Evolutionary conservation across 2,329 filamentous ascomycete genomes (phyloP).

Genomic region (Trichoderma sp.): DNA sequence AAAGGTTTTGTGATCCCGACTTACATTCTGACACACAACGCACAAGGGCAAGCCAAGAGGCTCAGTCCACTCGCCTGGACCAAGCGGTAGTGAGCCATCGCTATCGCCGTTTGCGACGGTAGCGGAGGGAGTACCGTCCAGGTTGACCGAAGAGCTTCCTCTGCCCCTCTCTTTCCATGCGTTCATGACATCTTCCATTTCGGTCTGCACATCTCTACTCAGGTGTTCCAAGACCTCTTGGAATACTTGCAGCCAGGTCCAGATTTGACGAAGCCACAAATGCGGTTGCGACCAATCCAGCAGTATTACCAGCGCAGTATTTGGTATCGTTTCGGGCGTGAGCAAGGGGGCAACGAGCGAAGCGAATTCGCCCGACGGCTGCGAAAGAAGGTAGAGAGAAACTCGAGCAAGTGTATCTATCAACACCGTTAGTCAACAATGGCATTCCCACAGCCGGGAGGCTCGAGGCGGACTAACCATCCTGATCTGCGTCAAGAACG

Average conservation of each 20-base stretch:
- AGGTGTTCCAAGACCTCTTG: slow-evolving; percentile 74
- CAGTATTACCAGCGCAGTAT: slow-evolving; percentile 87
- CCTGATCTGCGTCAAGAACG: slow-evolving; percentile 89
- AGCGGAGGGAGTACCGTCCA: slow-evolving; percentile 63
- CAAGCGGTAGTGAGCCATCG: slow-evolving; percentile 73
- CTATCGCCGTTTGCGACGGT: slow-evolving; percentile 57
- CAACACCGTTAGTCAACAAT: slow-evolving; percentile 29
- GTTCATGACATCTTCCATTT: slow-evolving; percentile 84
- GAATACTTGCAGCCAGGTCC: slow-evolving; percentile 86
- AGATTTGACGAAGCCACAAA: slow-evolving; percentile 84
- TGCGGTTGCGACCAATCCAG: slow-evolving; percentile 95
- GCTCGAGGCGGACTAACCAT: slow-evolving; percentile 60
- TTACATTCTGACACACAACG: slow-evolving; percentile 92
- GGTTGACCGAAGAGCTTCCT: slow-evolving; percentile 60
- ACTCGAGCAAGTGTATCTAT: slow-evolving; percentile 88
- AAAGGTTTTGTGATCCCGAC: slow-evolving; percentile 33
- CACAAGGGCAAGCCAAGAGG: slow-evolving; percentile 83
- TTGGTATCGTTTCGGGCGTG: slow-evolving; percentile 78
- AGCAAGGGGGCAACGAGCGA: slow-evolving; percentile 82
- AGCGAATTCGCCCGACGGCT: slow-evolving; percentile 78
- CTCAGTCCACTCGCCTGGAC: slow-evolving; percentile 92
- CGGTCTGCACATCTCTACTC: slow-evolving; percentile 73
- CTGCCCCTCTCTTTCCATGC: slow-evolving; percentile 76
- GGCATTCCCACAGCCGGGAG: not conserved
- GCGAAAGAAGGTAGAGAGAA: slow-evolving; percentile 85